Evolutionary conservation across 73 alveolate species (phyloP).

Genomic region (Tetrahymena elliotti): DNA sequence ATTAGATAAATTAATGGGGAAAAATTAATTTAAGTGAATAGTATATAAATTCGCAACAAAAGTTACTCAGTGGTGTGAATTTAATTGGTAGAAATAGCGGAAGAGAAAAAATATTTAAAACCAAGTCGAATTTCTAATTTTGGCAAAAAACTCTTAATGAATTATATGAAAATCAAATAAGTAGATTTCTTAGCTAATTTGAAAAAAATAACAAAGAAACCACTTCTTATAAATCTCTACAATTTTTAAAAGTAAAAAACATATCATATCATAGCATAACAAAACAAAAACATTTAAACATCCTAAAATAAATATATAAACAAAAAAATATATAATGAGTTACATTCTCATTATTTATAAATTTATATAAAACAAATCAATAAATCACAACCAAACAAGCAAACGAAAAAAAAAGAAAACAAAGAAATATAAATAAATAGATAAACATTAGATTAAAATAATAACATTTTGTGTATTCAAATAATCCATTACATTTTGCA

Average conservation of each 20-base stretch:
- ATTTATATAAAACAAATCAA: no score
- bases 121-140: background rate
- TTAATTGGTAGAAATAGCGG: background rate
- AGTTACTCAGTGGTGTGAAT: background rate
- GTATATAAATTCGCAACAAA: background rate
- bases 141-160: background rate
- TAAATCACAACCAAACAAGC: no score
- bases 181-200: background rate
- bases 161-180: background rate
- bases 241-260: background rate
- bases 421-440: no score
- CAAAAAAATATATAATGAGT: no score
- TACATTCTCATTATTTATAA: no score
- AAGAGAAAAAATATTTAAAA: background rate
- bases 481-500: no score
- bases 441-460: no score
- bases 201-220: background rate
- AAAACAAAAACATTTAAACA: background rate
- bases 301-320: background rate
- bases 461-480: background rate
- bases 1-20: background rate
- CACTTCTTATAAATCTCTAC: background rate
- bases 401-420: no score
- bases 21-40: background rate
- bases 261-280: background rate